Evolutionary conservation across 495 filamentous ascomycete genomes (phyloP), one percentile per base, ranked within the genome.

Genomic region (Penicillium pancosmium): DNA sequence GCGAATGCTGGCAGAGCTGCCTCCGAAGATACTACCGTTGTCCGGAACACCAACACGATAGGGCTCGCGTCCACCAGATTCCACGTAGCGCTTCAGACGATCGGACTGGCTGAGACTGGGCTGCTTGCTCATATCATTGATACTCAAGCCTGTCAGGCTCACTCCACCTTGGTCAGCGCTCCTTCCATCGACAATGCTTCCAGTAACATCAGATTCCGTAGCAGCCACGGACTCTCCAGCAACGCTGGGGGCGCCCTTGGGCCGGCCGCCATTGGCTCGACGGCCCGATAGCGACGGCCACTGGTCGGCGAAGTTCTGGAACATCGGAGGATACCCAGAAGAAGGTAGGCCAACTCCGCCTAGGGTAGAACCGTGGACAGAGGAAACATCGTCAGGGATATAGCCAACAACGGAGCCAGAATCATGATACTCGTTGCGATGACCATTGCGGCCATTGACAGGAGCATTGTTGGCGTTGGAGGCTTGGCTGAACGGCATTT

Each of bases 331-430:
- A 68, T 92, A 99, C 21, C 88, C 88, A 44, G 91, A 89, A n/a
- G 88, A 89, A 16, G 88, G 81, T 46, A 92, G 74, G 13, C 88
- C 88, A 43, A 91, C 90, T 41, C 92, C 92, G 35, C 91, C 91
- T 34, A 97, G 81, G 10, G 93, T 90, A 19, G 91, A 95, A 41
- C 93, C 93, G 70, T 99, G 92, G 36, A 98, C 89, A 1, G 92
- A 96, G 27, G 93, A 97, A 21, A 97, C 91, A 73, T 99, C 94
- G 68, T 99, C 94, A 0, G 94, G 92, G 55, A 99, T 97, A 66
- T 95, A 98, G 18, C 90, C 87, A 61, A 97, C 81, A 63, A 97
- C 87, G 21, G 92, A 97, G 19, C 91, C 90, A 34, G 88, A 86
- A 62, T 96, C 93, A 40, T 84, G 86, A 63, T 90, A 93, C 55